Evolutionary conservation across 139 green algal species (phyloP).

Genomic region (Coccomyxa sp.): DNA sequence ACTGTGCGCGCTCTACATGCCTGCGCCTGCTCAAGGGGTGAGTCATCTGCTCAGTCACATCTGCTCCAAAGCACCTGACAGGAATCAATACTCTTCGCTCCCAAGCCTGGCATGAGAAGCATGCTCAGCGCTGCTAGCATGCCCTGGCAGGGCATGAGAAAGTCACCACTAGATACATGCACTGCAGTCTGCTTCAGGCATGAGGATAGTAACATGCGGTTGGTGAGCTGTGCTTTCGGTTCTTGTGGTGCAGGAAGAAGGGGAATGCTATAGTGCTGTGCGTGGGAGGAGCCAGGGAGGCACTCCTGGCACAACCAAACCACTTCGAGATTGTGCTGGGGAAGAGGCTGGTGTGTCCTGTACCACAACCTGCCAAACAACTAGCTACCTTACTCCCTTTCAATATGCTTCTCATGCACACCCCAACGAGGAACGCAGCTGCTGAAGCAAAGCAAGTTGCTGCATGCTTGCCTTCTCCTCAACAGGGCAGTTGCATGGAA

Average conservation of each 20-base stretch:
- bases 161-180: not conserved
- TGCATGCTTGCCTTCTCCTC: not conserved
- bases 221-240: not conserved
- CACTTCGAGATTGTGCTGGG: slow-evolving; percentile 5
- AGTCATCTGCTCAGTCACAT: not conserved
- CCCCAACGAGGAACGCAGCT: not conserved
- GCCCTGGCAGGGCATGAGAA: not conserved
- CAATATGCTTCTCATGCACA: no score
- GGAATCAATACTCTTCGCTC: not conserved
- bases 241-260: not conserved
- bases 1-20: slow-evolving; percentile 16
- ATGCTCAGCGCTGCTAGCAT: not conserved
- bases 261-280: not conserved
- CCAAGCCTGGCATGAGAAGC: not conserved
- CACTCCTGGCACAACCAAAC: not conserved
- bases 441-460: not conserved
- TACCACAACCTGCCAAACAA: not conserved
- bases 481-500: no score
- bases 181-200: not conserved
- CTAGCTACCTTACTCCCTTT: no score
- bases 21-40: slow-evolving; percentile 9
- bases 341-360: not conserved
- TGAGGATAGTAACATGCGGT: not conserved
- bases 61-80: not conserved
- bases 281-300: slow-evolving; percentile 6